Evolutionary conservation across 2,329 filamentous ascomycete genomes (phyloP), one percentile per base, ranked within the genome.

Genomic region (Penicillium oxalicum): DNA sequence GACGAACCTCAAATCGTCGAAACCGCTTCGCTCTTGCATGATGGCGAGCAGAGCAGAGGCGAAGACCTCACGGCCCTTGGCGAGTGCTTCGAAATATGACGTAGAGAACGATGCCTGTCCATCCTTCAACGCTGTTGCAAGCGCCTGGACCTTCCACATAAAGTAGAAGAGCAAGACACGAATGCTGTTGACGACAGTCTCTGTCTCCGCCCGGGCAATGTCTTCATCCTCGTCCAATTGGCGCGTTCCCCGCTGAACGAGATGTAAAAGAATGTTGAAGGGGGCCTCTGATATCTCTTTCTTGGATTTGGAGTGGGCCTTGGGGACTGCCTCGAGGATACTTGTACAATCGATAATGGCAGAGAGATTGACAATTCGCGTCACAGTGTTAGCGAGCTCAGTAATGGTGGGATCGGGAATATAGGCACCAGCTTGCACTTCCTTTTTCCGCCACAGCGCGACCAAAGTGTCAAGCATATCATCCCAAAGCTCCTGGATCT

Each of bases 81-180:
- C 84, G 45, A 90, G 77, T 0, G 83, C 81, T 56, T 84, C 79
- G 39, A 88, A 82, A 37, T 88, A 74, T 50, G 83, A 80, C 25
- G 74, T 78, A 50, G 79, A 74, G 62, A 85, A 84, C 1, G 74
- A 72, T 24, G 78, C 76, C 38, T 81, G 77, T 26, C 76, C 75
- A 8, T 69, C 60, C 12, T 76, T 71, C 33, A 88, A 67, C 12
- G 78, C 68, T 46, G 77, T 73, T 53, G 76, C 74, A 51, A 88
- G 62, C 45, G 77, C 74, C 45, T 82, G 80, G 24, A 86, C 79
- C 64, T 93, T 91, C 93, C 93, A 98, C 82, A 95, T 88, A 65
- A 96, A 95, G 71, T 96, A 97, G 70, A 94, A 89, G 40, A 90
- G 78, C 44, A 86, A 77, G 2, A 84, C 78, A 56, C 87, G 86